Evolutionary conservation across 2,329 filamentous ascomycete genomes (phyloP).

Genomic region (Aspergillus sojae): DNA sequence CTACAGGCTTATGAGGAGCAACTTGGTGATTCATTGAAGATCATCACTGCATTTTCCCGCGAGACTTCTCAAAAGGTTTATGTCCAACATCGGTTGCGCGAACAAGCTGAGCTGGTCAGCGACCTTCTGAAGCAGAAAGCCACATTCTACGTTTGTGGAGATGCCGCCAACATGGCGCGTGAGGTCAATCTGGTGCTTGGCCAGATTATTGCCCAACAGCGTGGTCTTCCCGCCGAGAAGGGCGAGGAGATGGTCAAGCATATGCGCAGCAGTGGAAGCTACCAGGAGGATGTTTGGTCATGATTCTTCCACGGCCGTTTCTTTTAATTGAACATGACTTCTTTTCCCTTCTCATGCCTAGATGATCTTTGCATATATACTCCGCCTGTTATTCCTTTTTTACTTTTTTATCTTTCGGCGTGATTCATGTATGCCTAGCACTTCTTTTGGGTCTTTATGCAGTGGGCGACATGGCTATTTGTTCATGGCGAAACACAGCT

Average conservation of each 20-base stretch:
- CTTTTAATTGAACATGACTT: constrained; percentile 22
- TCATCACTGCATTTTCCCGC: constrained; percentile 94
- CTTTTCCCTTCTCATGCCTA: constrained; percentile 21
- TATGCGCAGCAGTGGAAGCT: constrained; percentile 92
- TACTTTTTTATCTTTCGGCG: constrained; percentile 20
- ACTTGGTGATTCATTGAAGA: constrained; percentile 84
- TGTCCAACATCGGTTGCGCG: constrained; percentile 88
- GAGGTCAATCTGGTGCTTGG: constrained; percentile 87
- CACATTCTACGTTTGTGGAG: constrained; percentile 97
- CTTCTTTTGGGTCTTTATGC: constrained; percentile 11
- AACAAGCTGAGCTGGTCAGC: constrained; percentile 81
- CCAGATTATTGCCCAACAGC: constrained; percentile 82
- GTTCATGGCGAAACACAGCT: neutral
- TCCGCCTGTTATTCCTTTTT: constrained; percentile 22
- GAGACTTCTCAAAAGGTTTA: constrained; percentile 88
- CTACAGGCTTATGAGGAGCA: constrained; percentile 76
- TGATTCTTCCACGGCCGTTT: constrained; percentile 36
- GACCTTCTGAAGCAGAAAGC: constrained; percentile 80
- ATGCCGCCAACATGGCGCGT: constrained; percentile 94
- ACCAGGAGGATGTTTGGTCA: constrained; percentile 82
- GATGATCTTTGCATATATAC: constrained; percentile 33
- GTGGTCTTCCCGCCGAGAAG: constrained; percentile 80
- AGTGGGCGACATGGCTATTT: constrained; percentile 9
- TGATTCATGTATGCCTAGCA: constrained; percentile 25
- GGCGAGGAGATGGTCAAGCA: constrained; percentile 95